Evolutionary conservation across 352 stramenopile species (phyloP).

Genomic region (Aphanomyces cochlioides): DNA sequence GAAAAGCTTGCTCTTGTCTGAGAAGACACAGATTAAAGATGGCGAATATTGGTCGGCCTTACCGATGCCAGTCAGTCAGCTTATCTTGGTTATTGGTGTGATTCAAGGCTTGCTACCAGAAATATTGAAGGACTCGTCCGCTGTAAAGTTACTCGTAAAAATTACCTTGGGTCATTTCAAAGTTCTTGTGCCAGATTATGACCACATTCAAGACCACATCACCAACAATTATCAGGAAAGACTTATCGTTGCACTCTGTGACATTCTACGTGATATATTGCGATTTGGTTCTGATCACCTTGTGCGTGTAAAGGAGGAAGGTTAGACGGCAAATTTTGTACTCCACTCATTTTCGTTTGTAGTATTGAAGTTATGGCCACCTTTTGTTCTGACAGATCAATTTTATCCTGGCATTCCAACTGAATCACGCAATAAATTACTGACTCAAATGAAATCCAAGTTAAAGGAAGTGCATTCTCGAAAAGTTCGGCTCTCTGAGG

Average conservation of each 20-base stretch:
- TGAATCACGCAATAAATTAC: slow-evolving; percentile 32
- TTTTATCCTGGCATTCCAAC: slow-evolving; percentile 63
- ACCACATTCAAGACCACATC: slow-evolving; percentile 41
- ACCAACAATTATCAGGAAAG: slow-evolving; percentile 59
- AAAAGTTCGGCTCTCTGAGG: slow-evolving; percentile 65
- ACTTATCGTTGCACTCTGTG: slow-evolving; percentile 58
- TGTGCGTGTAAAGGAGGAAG: slow-evolving; percentile 75
- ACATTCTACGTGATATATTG: slow-evolving; percentile 69
- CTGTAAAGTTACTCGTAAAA: slow-evolving; percentile 66
- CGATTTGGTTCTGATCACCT: slow-evolving; percentile 66
- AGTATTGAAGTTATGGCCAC: slow-evolving; percentile 47
- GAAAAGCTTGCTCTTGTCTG: slow-evolving; percentile 41
- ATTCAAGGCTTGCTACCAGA: slow-evolving; percentile 71
- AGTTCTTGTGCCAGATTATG: slow-evolving; percentile 61
- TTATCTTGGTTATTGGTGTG: slow-evolving; percentile 68
- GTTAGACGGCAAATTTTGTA: slow-evolving; percentile 36
- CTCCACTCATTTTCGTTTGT: slow-evolving; percentile 6
- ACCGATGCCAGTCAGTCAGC: slow-evolving; percentile 60
- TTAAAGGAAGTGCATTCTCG: slow-evolving; percentile 56
- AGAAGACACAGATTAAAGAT: slow-evolving; percentile 34
- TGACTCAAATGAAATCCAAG: slow-evolving; percentile 49
- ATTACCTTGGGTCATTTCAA: slow-evolving; percentile 71
- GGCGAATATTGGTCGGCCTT: slow-evolving; percentile 36
- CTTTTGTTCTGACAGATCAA: slow-evolving; percentile 60
- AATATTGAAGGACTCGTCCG: slow-evolving; percentile 53